A percentile compares a stretch with the other conserved stretches of the same genome.
phyloP scores from a whole-genome alignment of 2,329 filamentous ascomycete genomes.

The Lecanoromycetidae sp. region DNA sequence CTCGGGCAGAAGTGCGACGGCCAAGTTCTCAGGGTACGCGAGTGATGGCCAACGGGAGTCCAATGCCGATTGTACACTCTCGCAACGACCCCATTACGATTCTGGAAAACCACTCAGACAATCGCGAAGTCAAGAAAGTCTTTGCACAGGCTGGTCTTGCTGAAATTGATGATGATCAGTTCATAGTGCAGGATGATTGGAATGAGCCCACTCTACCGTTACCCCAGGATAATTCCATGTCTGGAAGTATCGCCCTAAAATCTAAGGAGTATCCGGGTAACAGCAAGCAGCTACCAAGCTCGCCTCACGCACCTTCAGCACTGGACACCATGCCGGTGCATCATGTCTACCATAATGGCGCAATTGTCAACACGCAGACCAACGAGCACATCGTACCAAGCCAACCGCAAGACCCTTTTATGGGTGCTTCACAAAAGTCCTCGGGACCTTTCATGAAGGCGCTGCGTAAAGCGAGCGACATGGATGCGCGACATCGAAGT shows the following conservation, averaged over 20 bases:
- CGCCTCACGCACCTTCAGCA: constrained; percentile 11
- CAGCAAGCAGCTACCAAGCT: constrained; percentile 13
- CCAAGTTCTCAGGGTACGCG: constrained; percentile 12
- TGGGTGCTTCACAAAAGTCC: background rate
- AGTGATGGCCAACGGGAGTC: constrained; percentile 15
- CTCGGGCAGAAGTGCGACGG: background rate
- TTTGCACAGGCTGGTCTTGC: background rate
- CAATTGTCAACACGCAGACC: constrained; percentile 13
- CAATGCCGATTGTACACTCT: background rate
- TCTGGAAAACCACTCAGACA: background rate
- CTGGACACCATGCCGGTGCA: constrained; percentile 3
- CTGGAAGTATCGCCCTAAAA: too few relatives aligned
- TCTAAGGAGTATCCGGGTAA: background rate
- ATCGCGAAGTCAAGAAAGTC: background rate
- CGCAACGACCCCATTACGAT: background rate
- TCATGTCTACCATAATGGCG: constrained; percentile 2
- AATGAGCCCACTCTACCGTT: background rate
- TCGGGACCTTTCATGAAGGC: constrained; percentile 11
- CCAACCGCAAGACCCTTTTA: constrained; percentile 13
- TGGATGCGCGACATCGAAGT: background rate
- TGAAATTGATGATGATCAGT: background rate
- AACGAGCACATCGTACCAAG: constrained; percentile 2
- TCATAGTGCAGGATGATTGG: background rate
- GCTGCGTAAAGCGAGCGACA: constrained; percentile 1
- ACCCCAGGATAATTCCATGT: too few relatives aligned